phyloP scores from a whole-genome alignment of 2,329 filamentous ascomycete genomes.

The Scedosporium boydii region DNA sequence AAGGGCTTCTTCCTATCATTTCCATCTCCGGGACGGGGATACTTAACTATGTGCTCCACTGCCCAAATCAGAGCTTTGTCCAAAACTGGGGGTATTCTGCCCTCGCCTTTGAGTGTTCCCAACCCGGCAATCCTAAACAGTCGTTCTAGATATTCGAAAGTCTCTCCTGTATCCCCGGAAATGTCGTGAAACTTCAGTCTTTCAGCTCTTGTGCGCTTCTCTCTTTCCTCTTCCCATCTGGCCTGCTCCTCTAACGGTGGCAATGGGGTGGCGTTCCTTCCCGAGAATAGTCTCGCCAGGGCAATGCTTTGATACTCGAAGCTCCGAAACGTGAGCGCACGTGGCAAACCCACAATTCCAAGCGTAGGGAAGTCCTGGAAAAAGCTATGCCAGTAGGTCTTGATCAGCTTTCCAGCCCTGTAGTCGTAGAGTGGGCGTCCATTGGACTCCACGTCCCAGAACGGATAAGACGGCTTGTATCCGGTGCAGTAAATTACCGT shows the following conservation, averaged over 20 bases:
- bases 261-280: slow-evolving; percentile 26
- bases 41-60: slow-evolving; percentile 24
- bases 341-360: slow-evolving; percentile 40
- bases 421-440: slow-evolving; percentile 43
- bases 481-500: slow-evolving; percentile 32
- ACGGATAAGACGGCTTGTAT: slow-evolving; percentile 32
- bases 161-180: slow-evolving; percentile 41
- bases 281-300: slow-evolving; percentile 37
- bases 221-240: slow-evolving; percentile 35
- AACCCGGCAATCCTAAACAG: slow-evolving; percentile 41
- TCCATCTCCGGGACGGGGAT: neutral
- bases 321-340: slow-evolving; percentile 40
- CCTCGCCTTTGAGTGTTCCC: slow-evolving; percentile 34
- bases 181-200: slow-evolving; percentile 41
- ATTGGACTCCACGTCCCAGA: slow-evolving; percentile 36
- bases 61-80: slow-evolving; percentile 35
- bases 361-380: slow-evolving; percentile 36
- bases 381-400: slow-evolving; percentile 44
- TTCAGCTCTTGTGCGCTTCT: slow-evolving; percentile 18
- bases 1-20: neutral
- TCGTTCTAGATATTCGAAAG: slow-evolving; percentile 32
- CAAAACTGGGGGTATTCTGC: slow-evolving; percentile 34
- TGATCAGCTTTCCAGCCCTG: slow-evolving; percentile 27
- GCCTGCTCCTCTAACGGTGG: slow-evolving; percentile 28
- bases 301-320: slow-evolving; percentile 49